Evolutionary conservation across 1,284 basidiomycete species (phyloP).

Genomic region (Cutaneotrichosporon sp.): DNA sequence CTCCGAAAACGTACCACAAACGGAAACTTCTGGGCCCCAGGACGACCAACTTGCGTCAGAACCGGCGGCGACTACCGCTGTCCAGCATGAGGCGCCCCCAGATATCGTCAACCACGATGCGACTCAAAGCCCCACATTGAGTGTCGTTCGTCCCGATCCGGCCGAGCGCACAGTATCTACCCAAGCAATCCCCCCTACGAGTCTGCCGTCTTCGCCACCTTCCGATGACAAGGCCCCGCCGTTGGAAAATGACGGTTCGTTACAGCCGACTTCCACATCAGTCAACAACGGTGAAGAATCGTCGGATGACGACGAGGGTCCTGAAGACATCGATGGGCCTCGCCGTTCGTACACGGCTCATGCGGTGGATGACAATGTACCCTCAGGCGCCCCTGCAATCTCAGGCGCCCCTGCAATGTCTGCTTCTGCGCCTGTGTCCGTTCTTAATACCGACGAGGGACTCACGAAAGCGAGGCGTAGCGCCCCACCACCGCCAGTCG

Average conservation of each 20-base stretch:
- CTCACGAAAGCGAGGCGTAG: constrained; percentile 31
- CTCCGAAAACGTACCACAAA: no score
- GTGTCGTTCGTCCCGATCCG: constrained; percentile 18
- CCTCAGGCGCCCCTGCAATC: background rate
- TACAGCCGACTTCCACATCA: background rate
- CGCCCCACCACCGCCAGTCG: constrained; percentile 39
- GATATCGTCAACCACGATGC: no score
- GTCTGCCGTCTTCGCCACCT: constrained; percentile 24
- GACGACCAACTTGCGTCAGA: no score
- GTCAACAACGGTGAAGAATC: constrained; percentile 1
- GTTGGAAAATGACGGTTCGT: background rate
- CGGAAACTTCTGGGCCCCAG: no score
- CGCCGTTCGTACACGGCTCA: constrained; percentile 28
- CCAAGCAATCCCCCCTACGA: constrained; percentile 32
- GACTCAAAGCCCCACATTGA: background rate
- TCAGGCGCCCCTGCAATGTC: background rate
- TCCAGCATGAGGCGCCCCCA: no score
- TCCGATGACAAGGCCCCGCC: background rate
- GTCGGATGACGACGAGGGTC: constrained; percentile 44
- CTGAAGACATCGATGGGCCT: constrained; percentile 46
- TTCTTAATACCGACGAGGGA: constrained; percentile 3
- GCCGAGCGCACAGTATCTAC: constrained; percentile 34
- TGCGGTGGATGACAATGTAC: background rate
- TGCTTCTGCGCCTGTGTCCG: background rate
- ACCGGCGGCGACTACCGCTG: no score